A percentile compares a stretch with the other conserved stretches of the same genome.
These are phyloP conservation scores for Picea glauca DNA, from an alignment of 75 land plant species.

Conservation along the genomic window DNA sequence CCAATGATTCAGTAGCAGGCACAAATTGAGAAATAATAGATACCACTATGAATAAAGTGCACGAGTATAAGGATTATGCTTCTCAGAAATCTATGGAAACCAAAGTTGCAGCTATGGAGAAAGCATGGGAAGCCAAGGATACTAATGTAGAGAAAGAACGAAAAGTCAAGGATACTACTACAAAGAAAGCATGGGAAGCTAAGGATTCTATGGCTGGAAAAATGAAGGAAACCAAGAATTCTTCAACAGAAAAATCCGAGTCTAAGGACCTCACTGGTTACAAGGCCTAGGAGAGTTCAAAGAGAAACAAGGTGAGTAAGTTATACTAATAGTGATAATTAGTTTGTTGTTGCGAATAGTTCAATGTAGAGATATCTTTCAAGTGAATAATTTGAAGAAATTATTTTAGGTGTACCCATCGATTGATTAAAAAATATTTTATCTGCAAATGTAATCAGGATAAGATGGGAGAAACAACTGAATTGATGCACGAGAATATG, in stretches of 20 bases:
- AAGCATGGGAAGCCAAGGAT: conserved; percentile 25
- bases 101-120: conserved; percentile 17
- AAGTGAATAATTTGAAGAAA: not conserved
- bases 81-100: conserved; percentile 21
- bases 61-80: conserved; percentile 1
- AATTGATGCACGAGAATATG: not conserved
- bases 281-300: conserved; percentile 19
- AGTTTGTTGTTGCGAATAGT: not conserved
- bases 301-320: conserved; percentile 12
- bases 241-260: conserved; percentile 17
- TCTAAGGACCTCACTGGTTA: conserved; percentile 15
- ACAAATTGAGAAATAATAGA: not conserved
- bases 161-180: conserved; percentile 15
- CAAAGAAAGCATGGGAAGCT: conserved; percentile 16
- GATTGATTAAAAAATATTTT: not conserved
- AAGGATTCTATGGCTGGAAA: conserved; percentile 24
- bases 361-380: not conserved
- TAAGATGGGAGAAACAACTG: conserved; percentile 20
- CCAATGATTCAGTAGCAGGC: conserved; percentile 14
- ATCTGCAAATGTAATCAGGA: conserved; percentile 11
- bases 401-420: too few relatives aligned
- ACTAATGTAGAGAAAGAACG: conserved; percentile 3
- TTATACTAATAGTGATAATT: not conserved
- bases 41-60: too few relatives aligned
- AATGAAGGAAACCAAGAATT: conserved; percentile 22